A percentile compares a stretch with the other conserved stretches of the same genome.
phyloP scores from a whole-genome alignment of 2,329 filamentous ascomycete genomes.

The Penicillium brevicompactum region DNA sequence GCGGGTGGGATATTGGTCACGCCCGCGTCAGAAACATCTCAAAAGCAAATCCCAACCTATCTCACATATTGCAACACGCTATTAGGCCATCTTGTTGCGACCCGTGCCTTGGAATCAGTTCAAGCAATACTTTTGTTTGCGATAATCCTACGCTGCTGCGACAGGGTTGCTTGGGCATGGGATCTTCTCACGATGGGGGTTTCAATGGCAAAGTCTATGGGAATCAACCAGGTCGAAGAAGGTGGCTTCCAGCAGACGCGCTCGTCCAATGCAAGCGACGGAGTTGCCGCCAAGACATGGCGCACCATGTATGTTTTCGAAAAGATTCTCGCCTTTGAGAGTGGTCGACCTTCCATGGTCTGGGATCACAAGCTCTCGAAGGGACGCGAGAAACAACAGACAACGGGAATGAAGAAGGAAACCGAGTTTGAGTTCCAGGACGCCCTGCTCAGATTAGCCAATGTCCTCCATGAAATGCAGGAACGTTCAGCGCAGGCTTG shows the following conservation, averaged over 20 bases:
- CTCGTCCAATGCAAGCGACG: background rate
- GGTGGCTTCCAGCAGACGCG: background rate
- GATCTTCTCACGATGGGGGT: slow-evolving; percentile 11
- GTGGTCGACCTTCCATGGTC: slow-evolving; percentile 8
- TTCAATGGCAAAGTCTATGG: slow-evolving; percentile 13
- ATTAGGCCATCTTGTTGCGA: slow-evolving; percentile 6
- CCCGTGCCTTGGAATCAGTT: slow-evolving; percentile 1
- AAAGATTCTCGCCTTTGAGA: slow-evolving; percentile 9
- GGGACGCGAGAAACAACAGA: background rate
- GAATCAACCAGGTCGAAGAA: background rate
- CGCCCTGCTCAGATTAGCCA: slow-evolving; percentile 4
- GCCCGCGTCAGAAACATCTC: slow-evolving; percentile 1
- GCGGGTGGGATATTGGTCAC: background rate
- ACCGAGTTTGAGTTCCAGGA: background rate
- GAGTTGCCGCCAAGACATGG: background rate
- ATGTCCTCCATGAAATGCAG: slow-evolving; percentile 13
- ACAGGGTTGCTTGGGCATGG: slow-evolving; percentile 13
- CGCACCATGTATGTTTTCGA: slow-evolving; percentile 15
- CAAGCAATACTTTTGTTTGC: slow-evolving; percentile 11
- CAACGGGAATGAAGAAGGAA: too few relatives aligned
- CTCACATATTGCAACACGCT: slow-evolving; percentile 12
- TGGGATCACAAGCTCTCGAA: slow-evolving; percentile 10
- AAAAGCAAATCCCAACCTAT: slow-evolving; percentile 2
- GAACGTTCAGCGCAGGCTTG: slow-evolving; percentile 12
- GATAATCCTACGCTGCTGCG: slow-evolving; percentile 11